phyloP scores from a whole-genome alignment of 2,329 filamentous ascomycete species.

The Xylariaceae sp. region DNA sequence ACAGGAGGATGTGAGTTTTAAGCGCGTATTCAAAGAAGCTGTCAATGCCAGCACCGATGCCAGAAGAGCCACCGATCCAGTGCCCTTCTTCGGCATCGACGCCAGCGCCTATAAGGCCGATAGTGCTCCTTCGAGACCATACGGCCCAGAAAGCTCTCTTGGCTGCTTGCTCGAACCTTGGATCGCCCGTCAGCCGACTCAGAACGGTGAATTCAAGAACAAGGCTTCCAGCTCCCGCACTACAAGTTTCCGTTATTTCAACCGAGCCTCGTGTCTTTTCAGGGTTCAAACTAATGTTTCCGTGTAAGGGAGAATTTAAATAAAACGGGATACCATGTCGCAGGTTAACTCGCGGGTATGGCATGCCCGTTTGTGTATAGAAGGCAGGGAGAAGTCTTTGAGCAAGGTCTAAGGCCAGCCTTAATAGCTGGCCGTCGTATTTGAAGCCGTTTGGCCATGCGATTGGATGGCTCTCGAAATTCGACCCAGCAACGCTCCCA shows the following conservation, averaged over 20 bases:
- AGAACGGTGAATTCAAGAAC: slow-evolving; percentile 91
- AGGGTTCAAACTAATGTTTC: slow-evolving; percentile 42
- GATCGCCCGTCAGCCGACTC: slow-evolving; percentile 80
- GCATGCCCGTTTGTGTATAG: slow-evolving; percentile 83
- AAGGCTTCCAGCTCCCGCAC: slow-evolving; percentile 90
- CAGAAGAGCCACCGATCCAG: slow-evolving; percentile 86
- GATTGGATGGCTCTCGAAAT: slow-evolving; percentile 52
- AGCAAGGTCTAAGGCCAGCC: slow-evolving; percentile 83
- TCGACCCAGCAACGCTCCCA: slow-evolving; percentile 34
- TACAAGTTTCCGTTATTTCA: slow-evolving; percentile 95
- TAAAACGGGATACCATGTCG: slow-evolving; percentile 91
- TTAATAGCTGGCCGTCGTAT: slow-evolving; percentile 85
- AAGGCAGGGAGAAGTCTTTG: slow-evolving; percentile 86
- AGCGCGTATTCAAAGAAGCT: slow-evolving; percentile 98
- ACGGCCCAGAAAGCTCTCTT: slow-evolving; percentile 96
- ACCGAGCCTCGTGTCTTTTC: slow-evolving; percentile 38
- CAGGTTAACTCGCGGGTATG: slow-evolving; percentile 91
- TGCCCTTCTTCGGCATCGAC: slow-evolving; percentile 87
- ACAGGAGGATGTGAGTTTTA: slow-evolving; percentile 88
- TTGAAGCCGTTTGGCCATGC: slow-evolving; percentile 71
- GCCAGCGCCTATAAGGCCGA: slow-evolving; percentile 84
- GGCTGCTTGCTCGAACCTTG: slow-evolving; percentile 81
- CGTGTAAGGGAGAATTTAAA: slow-evolving; percentile 74
- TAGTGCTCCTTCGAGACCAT: slow-evolving; percentile 81
- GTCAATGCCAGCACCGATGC: slow-evolving; percentile 93